Base-by-base conservation (phyloP, 177 flowering plant genomes). In the Telopea speciosissima region DNA sequence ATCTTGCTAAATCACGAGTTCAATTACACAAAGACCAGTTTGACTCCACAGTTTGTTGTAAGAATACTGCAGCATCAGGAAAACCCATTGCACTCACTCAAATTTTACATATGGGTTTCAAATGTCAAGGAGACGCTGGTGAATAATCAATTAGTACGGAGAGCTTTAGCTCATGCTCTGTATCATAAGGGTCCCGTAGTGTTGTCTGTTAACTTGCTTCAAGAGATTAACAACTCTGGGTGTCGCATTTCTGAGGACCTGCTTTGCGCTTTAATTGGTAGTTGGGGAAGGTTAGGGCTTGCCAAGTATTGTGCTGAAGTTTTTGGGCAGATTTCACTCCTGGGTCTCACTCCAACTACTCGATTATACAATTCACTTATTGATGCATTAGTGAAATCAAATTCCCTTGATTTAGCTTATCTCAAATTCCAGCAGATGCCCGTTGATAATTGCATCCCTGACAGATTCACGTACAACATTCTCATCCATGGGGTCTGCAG, bases 251-350 rank as follows among this genome's bases (percentile, higher is more conserved):
- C 80, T 0, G 96, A 92, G 67, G 94, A 89, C 6, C 70, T 87
- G 83, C 77, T 95, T 36, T 91, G 90, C 72, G 52, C 87, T 73
- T 80, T 95, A 76, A 85, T 95, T 79, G 84, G 88, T 62, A 90
- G 97, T 74, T 95, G 99, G 99, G 99, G 99, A 8, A 87, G 89
- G 71, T 82, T 95, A 62, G 97, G 99, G 40, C 83, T 95, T 72
- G 91, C 91, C 0, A 95, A 88, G 81, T 95, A 92, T 63, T 86
- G 94, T 70, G 72, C 73, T 54, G 96, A 92, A 25, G 82, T 92
- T 70, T 95, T 95, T 72, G 89, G 86, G 76, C 97, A 91, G 83
- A 76, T 92, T 78, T 87, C 97, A 0, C 87, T 81, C 73, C 78
- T 95, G 80, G 94, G 94, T 54, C 79, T 91, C 74, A 69, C 28